These are phyloP conservation scores for Oryza punctata DNA, from an alignment of 176 grass and related monocot genomes.

Conservation along the genomic window DNA sequence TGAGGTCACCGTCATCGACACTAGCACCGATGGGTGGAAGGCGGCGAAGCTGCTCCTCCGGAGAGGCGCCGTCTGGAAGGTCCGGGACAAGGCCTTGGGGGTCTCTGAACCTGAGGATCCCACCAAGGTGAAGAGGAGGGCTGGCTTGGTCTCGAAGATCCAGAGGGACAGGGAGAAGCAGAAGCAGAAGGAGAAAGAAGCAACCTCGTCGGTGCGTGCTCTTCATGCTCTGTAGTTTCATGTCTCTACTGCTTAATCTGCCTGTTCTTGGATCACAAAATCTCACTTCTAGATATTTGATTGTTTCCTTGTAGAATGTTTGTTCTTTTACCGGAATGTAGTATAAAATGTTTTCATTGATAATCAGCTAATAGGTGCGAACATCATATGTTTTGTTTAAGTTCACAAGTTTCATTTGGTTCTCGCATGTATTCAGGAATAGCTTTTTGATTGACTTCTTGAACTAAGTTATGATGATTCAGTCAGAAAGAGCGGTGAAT, in stretches of 20 bases:
- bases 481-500: background rate
- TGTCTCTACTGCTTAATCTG: background rate
- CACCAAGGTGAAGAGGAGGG: conserved; percentile 58
- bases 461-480: background rate
- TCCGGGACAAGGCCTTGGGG: conserved; percentile 18
- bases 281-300: background rate
- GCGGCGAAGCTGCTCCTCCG: conserved; percentile 69
- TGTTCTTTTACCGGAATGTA: background rate
- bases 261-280: background rate
- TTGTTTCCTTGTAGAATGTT: background rate
- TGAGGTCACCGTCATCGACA: conserved; percentile 90
- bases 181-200: conserved; percentile 2
- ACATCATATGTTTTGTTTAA: background rate
- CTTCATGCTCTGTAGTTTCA: background rate
- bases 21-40: conserved; percentile 81
- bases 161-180: conserved; percentile 49
- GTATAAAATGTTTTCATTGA: background rate
- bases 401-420: background rate
- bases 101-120: conserved; percentile 46
- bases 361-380: background rate
- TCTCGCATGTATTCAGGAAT: background rate
- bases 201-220: conserved; percentile 27
- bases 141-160: conserved; percentile 49
- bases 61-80: conserved; percentile 60
- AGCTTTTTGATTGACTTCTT: background rate